phyloP scores from a whole-genome alignment of 345 rosid species.

The Populus simonii region DNA sequence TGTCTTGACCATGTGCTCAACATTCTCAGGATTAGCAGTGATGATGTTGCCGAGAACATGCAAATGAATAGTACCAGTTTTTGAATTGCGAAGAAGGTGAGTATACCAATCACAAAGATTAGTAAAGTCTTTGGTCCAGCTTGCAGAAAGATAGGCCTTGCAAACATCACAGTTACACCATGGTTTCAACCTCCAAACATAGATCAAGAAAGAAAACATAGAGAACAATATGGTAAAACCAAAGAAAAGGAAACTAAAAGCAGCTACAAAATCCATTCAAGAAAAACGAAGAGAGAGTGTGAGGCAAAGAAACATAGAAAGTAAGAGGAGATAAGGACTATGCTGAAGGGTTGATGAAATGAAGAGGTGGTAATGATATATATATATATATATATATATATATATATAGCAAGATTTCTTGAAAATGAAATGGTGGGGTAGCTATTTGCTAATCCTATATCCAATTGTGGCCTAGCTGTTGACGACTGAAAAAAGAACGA shows the following conservation, averaged over 20 bases:
- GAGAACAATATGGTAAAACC: conserved; percentile 15
- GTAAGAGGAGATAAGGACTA: not conserved
- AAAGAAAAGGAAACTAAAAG: conserved; percentile 7
- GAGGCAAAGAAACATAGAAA: not conserved
- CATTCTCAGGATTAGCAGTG: conserved; percentile 42
- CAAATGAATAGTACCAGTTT: conserved; percentile 36
- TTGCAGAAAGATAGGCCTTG: conserved; percentile 26
- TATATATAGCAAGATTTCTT: no score
- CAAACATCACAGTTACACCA: conserved; percentile 44
- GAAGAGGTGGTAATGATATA: no score
- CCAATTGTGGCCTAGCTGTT: not conserved
- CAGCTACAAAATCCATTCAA: conserved; percentile 17
- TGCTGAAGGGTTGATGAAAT: no score
- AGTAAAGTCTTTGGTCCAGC: conserved; percentile 37
- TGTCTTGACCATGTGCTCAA: conserved; percentile 46
- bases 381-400: no score
- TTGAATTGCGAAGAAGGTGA: conserved; percentile 38
- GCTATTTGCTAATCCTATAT: no score
- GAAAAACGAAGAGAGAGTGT: not conserved
- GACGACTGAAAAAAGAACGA: not conserved
- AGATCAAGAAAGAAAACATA: conserved; percentile 10
- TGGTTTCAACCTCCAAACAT: conserved; percentile 13
- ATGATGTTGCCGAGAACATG: conserved; percentile 38
- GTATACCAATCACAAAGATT: conserved; percentile 50
- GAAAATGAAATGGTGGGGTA: no score